These are phyloP conservation scores for Leccinum boreale DNA, from an alignment of 768 basidiomycete genomes.

Conservation along the genomic window DNA sequence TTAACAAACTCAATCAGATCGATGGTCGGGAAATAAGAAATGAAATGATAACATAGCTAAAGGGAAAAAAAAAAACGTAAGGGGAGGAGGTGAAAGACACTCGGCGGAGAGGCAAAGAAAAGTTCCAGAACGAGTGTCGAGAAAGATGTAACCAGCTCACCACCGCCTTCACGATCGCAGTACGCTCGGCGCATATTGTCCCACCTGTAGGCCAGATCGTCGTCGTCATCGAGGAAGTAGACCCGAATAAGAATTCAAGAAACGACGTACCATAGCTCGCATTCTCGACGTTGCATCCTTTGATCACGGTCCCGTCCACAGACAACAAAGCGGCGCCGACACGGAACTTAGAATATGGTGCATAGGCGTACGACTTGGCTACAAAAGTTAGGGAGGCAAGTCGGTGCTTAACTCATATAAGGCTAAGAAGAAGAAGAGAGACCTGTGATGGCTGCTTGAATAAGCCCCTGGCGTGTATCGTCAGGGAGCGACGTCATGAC, in stretches of 20 bases:
- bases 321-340: slow-evolving; percentile 87
- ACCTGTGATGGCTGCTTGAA: slow-evolving; percentile 44
- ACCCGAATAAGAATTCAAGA: not conserved
- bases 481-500: slow-evolving; percentile 30
- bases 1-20: not conserved
- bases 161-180: slow-evolving; percentile 91
- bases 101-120: not conserved
- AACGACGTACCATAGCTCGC: slow-evolving; percentile 74
- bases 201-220: slow-evolving; percentile 50
- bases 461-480: slow-evolving; percentile 47
- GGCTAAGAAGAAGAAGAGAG: not conserved
- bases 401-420: not conserved
- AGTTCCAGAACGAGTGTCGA: not conserved
- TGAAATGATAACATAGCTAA: not conserved
- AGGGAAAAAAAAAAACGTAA: not conserved
- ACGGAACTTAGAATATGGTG: slow-evolving; percentile 86
- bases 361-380: slow-evolving; percentile 75
- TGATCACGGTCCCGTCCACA: slow-evolving; percentile 66
- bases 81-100: not conserved
- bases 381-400: not conserved
- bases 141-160: slow-evolving; percentile 42
- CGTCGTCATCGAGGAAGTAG: not conserved
- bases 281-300: slow-evolving; percentile 92
- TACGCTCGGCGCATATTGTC: slow-evolving; percentile 92
- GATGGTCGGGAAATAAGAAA: not conserved